These are phyloP conservation scores for Termitomyces eurrhizus DNA, from an alignment of 768 basidiomycete genomes.

Conservation along the genomic window DNA sequence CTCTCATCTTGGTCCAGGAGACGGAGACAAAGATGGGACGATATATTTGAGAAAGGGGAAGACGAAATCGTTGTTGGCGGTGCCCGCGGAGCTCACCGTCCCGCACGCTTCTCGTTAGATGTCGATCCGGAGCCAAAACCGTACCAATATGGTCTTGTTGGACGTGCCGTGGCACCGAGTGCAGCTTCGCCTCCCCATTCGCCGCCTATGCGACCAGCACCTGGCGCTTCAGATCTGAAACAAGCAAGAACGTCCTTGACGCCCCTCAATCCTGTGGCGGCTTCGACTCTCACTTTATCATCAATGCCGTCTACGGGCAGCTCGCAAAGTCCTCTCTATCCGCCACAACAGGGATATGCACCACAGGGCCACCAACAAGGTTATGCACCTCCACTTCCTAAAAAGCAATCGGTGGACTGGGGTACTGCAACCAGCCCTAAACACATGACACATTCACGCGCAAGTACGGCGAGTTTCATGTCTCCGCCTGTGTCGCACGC, in stretches of 20 bases:
- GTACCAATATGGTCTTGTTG: slow-evolving; percentile 63
- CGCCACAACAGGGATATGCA: slow-evolving; percentile 15
- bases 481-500: slow-evolving; percentile 13
- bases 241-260: slow-evolving; percentile 23
- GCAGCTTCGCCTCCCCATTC: slow-evolving; percentile 33
- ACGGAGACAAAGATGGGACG: slow-evolving; percentile 44
- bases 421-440: slow-evolving; percentile 5
- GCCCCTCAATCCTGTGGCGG: slow-evolving; percentile 23
- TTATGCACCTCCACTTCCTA: slow-evolving; percentile 13
- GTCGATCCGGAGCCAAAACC: slow-evolving; percentile 44
- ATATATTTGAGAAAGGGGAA: slow-evolving; percentile 46
- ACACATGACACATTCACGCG: slow-evolving; percentile 14
- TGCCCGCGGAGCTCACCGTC: slow-evolving; percentile 13
- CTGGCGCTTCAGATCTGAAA: slow-evolving; percentile 9
- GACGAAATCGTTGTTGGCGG: slow-evolving; percentile 21
- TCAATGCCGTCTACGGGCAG: slow-evolving; percentile 44
- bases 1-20: slow-evolving; percentile 30
- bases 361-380: slow-evolving; percentile 1
- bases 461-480: slow-evolving; percentile 16
- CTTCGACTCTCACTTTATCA: slow-evolving; percentile 23
- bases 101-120: slow-evolving; percentile 27
- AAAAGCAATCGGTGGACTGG: slow-evolving; percentile 7
- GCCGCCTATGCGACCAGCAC: slow-evolving; percentile 24
- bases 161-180: slow-evolving; percentile 32
- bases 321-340: slow-evolving; percentile 33